Base-by-base conservation (phyloP, 225 moss, liverwort and hornwort species). In the Pseudisothecium myosuroides region DNA sequence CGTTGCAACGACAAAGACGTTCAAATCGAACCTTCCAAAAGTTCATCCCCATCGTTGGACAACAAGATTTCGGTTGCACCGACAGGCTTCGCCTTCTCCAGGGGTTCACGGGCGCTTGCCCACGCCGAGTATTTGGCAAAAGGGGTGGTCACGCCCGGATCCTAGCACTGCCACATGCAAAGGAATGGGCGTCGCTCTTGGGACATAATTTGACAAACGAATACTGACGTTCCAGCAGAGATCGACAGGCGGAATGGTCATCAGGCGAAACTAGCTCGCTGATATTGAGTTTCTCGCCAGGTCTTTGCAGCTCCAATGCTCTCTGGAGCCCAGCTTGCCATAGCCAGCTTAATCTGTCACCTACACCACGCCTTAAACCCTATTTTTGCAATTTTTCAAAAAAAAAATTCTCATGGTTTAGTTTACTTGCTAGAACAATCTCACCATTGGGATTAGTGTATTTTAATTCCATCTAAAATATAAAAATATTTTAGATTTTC, bases 271-370 rank as follows among this genome's bases (percentile, higher is more conserved):
- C 91, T 28, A 98, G 92, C 43, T 95, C 85, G 15, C 93, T 95
- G 49, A 96, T 59, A 34, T 76, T 93, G 39, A 98, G 81, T 89
- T 97, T 96, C 90, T 96, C 95, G 34, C 90, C 91, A 34, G 88
- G 49, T 90, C 81, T 90, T 76, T 94, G 93, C 68, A 92, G 55
- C 55, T 90, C 62, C 81, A 92, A 52, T 62, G 94, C 93, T 89
- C 85, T 89, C 72, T 88, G 91, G n/a, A 68, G 68, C n/a, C 68
- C n/a, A 68, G 22, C n/a, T n/a, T n/a, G 11, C n/a, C 22, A n/a
- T 37, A 67, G 67, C 37, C 67, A 67, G 37, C 37, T 67, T 20
- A 67, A 67, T 68, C 22, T 68, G n/a, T n/a, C 12, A n/a, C 22
- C 4, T 37, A 21, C 6, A 67, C 37, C 37, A 67, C 67, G 11